Evolutionary conservation across 2,329 filamentous ascomycete species (phyloP), one percentile per base, ranked within the genome.

Genomic region (Westerdykella sp.): DNA sequence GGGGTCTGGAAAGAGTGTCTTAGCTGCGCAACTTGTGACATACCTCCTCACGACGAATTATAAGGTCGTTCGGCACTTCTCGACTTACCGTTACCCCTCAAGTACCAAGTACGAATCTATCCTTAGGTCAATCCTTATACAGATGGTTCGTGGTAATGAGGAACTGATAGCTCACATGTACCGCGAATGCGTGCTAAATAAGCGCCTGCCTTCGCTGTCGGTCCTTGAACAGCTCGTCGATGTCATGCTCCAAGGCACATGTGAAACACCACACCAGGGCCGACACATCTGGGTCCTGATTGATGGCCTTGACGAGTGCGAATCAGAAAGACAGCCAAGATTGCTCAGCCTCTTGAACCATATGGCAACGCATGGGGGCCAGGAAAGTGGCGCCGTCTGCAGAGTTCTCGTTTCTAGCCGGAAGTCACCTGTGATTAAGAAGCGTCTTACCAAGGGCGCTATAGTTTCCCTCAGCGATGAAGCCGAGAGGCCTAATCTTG

Each of bases 241-340:
- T 30, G 48, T 22, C 9, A 34, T 57, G 5, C 39, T 57, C 15
- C 14, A 37, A 6, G 31, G 44, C 5, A 32, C 50, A 2, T 25
- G 44, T 2, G 37, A 45, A 10, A 41, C 42, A 11, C 45, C 48
- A 11, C 30, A 43, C 9, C 12, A 44, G 11, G 35, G 16, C 1
- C 25, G 44, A 6, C 47, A 47, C 11, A 25, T 53, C 9, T 56
- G 53, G 32, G 48, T 64, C 6, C 41, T 63, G 10, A 30, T 64
- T 18, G 60, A 64, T 42, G 57, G 60, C 2, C 18, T 62, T 6
- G 57, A 64, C 22, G 60, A 64, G 47, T 58, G 49, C 28, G 44
- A 50, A 13, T 18, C 40, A 11, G 39, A 43, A 10, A 49, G 50
- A 16, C 53, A 59, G 32, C 38, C 40, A n/a, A 40, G 49, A 21